Conservation (phyloP, 345 rosid genomes). For the Eucalyptus cloeziana region DNA sequence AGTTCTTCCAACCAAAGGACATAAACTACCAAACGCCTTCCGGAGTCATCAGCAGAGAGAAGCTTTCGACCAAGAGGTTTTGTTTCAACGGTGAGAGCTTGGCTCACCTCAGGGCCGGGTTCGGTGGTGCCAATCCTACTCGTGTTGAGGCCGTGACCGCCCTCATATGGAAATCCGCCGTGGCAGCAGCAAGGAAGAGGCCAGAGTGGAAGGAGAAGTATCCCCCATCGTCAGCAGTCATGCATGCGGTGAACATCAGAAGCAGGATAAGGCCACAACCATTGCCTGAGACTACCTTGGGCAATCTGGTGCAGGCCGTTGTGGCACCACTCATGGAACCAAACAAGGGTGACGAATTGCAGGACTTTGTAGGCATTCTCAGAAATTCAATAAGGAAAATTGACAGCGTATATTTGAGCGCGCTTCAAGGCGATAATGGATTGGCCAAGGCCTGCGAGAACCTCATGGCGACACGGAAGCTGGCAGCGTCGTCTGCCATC, state of each 20-base stretch:
- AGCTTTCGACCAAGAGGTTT: background rate
- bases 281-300: background rate
- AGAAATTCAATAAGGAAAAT: background rate
- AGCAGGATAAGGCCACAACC: slow-evolving; percentile 1
- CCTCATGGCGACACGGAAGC: background rate
- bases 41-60: background rate
- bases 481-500: background rate
- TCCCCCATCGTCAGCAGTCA: background rate
- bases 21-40: background rate
- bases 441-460: background rate
- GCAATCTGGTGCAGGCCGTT: slow-evolving; percentile 1
- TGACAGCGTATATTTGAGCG: background rate
- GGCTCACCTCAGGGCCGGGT: background rate
- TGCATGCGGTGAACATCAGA: background rate
- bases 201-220: background rate
- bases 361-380: background rate
- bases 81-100: background rate
- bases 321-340: background rate
- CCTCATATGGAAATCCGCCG: background rate
- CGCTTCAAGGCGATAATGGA: background rate
- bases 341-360: background rate
- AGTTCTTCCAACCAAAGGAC: background rate
- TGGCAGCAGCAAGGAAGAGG: background rate
- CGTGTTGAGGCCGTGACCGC: background rate
- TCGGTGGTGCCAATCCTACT: background rate